Conservation (phyloP, 768 basidiomycete genomes). For the Lactarius akahatsu region DNA sequence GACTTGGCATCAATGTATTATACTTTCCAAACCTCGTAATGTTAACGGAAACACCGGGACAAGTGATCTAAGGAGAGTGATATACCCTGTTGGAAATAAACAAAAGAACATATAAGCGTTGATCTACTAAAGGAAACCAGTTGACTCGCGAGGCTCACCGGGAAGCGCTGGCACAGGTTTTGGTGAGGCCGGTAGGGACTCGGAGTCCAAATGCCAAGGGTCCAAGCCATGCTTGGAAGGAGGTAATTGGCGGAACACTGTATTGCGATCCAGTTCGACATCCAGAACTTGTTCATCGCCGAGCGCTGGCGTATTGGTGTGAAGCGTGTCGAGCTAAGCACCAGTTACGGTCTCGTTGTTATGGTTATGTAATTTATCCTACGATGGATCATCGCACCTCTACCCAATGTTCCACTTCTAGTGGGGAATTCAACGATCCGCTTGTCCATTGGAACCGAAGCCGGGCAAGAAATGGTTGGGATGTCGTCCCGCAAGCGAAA, state of each 20-base stretch:
- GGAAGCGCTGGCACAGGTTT: constrained; percentile 7
- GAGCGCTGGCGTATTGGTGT: constrained; percentile 36
- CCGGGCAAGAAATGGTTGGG: constrained; percentile 34
- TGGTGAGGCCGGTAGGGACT: neutral
- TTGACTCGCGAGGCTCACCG: neutral
- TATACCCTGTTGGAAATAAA: constrained; percentile 35
- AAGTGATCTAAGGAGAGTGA: constrained; percentile 37
- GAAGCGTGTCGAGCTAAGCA: constrained; percentile 46
- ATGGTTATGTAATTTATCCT: constrained; percentile 2
- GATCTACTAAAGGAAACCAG: constrained; percentile 3
- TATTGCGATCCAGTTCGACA: constrained; percentile 47
- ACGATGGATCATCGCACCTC: constrained; percentile 39
- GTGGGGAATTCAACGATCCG: constrained; percentile 42
- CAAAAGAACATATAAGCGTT: constrained; percentile 7
- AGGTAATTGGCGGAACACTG: constrained; percentile 38
- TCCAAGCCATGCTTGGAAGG: constrained; percentile 19
- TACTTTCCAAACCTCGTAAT: constrained; percentile 37
- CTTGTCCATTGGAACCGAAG: constrained; percentile 44
- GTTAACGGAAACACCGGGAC: constrained; percentile 47
- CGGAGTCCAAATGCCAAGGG: constrained; percentile 20
- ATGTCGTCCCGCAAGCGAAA: constrained; percentile 16
- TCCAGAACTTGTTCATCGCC: constrained; percentile 55
- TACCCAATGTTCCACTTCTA: constrained; percentile 53
- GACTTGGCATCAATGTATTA: neutral
- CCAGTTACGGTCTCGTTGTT: neutral